A percentile compares a stretch with the other conserved stretches of the same genome.
Conservation (phyloP, 2,329 filamentous ascomycete genomes). For the Cordyceps tenuipes region DNA sequence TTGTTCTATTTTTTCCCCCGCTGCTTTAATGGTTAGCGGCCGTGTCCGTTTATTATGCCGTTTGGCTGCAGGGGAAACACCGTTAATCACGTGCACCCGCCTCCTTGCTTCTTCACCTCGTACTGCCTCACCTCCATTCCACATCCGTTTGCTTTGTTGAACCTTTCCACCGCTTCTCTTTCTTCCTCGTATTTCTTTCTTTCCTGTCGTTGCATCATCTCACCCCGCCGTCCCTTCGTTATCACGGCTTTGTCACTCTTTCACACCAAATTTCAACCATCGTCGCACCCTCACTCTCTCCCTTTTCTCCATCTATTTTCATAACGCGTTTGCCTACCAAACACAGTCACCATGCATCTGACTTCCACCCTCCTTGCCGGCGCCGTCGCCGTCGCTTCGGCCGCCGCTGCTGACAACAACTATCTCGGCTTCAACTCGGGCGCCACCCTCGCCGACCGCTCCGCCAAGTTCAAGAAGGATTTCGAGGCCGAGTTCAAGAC, state of each 20-base stretch:
- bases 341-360: constrained; percentile 31
- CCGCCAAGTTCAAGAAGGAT: constrained; percentile 45
- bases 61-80: neutral
- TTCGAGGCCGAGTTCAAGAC: constrained; percentile 36
- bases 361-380: constrained; percentile 29
- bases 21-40: too few species aligned
- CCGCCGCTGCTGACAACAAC: constrained; percentile 34
- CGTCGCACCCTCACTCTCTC: neutral
- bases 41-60: neutral
- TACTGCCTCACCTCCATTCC: neutral
- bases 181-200: neutral
- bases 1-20: neutral
- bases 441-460: constrained; percentile 35
- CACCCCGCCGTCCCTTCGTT: neutral
- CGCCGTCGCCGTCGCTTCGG: constrained; percentile 27
- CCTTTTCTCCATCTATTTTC: neutral
- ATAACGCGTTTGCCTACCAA: neutral
- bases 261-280: neutral
- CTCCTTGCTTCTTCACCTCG: neutral
- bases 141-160: neutral
- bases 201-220: neutral
- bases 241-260: constrained; percentile 6
- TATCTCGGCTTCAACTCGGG: constrained; percentile 49
- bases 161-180: neutral
- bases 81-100: neutral